Base-by-base conservation (phyloP, 176 grass and related monocot species). In the Eleusine indica region DNA sequence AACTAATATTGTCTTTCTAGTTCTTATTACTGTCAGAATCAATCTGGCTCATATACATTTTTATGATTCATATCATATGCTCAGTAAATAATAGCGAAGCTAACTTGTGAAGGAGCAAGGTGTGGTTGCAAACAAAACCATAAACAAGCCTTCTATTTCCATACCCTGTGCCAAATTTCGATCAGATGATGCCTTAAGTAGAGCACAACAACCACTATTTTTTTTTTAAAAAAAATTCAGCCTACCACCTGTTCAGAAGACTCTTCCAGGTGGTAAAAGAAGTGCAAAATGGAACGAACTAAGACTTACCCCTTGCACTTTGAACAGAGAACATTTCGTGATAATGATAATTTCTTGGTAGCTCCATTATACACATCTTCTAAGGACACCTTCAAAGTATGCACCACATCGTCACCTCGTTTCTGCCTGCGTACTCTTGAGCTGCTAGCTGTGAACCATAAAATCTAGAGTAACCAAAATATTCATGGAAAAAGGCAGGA, bases 221-320 rank as follows among this genome's bases (percentile, higher is more conserved):
- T 40, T n/a, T 7, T 5, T 63, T 40, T 14, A 17, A 74, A 28
- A 74, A 62, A 63, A 74, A 67, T 47, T 46, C 58, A 56, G 42
- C 28, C 30, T 64, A 54, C 35, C 17, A 37, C 35, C 35, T 68
- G 2, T 80, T 52, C 63, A 56, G 8, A 81, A 82, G 6, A 35
- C 28, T 74, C 42, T 22, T 81, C n/a, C 25, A 65, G 7, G 3
- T 51, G 13, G 3, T 5, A 70, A 70, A 46, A 41, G 11, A 77
- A 73, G 14, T 54, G 29, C n/a, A 15, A 22, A 18, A 62, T 65
- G 42, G 57, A 82, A 79, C 47, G 16, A 21, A 14, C 7, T 57
- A 70, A 81, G 38, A 61, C 83, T 84, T 92, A 95, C 93, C 90
- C 90, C 77, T 87, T 92, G 88, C 93, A 96, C 62, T 92, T 96